Conservation (phyloP, 2,329 filamentous ascomycete species). For the Epichloe gansuensis region DNA sequence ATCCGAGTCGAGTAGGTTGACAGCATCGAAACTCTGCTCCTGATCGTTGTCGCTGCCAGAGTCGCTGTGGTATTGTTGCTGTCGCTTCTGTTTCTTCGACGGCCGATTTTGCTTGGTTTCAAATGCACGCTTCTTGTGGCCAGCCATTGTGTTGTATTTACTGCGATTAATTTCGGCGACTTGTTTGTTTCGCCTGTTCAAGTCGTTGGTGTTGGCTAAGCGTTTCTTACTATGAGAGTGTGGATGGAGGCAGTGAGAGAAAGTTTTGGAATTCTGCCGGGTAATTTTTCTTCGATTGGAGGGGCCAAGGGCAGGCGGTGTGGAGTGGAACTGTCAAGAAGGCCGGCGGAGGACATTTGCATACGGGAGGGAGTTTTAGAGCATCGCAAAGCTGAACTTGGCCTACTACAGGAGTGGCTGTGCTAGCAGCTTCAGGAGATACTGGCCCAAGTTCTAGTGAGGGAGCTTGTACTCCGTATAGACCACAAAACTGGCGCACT, state of each 20-base stretch:
- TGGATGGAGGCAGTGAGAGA: not conserved
- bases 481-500: too few species aligned
- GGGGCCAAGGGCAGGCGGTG: constrained; percentile 8
- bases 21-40: constrained; percentile 33
- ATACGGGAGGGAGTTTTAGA: too few species aligned
- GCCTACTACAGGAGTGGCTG: too few species aligned
- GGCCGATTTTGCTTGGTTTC: constrained; percentile 26
- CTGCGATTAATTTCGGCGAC: not conserved
- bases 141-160: constrained; percentile 18
- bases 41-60: constrained; percentile 29
- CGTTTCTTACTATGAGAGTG: not conserved
- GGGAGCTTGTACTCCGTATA: too few species aligned
- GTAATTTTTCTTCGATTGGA: constrained; percentile 6
- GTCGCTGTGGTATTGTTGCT: constrained; percentile 37
- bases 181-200: not conserved
- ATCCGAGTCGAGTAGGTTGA: constrained; percentile 45
- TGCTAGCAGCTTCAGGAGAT: too few species aligned
- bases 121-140: constrained; percentile 22
- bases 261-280: constrained; percentile 11
- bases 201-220: not conserved
- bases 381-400: too few species aligned
- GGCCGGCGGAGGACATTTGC: too few species aligned
- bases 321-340: not conserved
- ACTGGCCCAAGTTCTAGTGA: too few species aligned
- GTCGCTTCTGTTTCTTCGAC: constrained; percentile 40